phyloP scores from a whole-genome alignment of 257 asterid species.

The Gentiana macrophylla region DNA sequence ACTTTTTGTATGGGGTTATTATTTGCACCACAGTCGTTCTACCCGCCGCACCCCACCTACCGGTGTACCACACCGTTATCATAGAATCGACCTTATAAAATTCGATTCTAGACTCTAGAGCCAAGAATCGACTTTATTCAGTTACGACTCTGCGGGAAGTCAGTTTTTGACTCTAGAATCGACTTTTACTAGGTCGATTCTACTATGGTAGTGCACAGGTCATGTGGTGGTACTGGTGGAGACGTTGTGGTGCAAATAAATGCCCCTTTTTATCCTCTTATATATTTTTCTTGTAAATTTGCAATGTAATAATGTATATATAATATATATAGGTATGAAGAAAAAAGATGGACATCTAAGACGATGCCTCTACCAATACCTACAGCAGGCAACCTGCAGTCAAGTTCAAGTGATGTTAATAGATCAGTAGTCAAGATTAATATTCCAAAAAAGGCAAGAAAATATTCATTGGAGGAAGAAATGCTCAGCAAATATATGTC shows the following conservation, averaged over 20 bases:
- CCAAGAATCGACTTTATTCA: too few relatives aligned
- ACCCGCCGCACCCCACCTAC: too few relatives aligned
- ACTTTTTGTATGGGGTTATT: not conserved
- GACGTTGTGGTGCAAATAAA: too few relatives aligned
- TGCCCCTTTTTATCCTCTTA: not conserved
- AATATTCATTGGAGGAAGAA: conserved; percentile 84
- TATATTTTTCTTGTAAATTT: not conserved
- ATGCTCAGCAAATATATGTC: conserved; percentile 27
- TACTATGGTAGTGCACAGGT: not conserved
- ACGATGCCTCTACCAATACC: conserved; percentile 30
- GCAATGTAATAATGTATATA: not conserved
- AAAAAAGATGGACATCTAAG: conserved; percentile 58
- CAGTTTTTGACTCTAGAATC: too few relatives aligned
- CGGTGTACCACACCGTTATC: too few relatives aligned
- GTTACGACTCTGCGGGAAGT: too few relatives aligned
- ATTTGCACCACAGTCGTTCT: too few relatives aligned
- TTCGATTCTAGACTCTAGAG: too few relatives aligned
- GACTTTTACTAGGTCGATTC: too few relatives aligned
- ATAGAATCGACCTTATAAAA: too few relatives aligned
- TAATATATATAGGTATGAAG: conserved; percentile 46
- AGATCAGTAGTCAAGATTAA: conserved; percentile 17
- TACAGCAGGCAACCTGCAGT: not conserved
- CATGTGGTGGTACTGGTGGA: too few relatives aligned
- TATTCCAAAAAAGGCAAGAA: conserved; percentile 84
- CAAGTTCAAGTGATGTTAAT: conserved; percentile 1